Evolutionary conservation across 2,329 filamentous ascomycete genomes (phyloP).

Genomic region (Fusarium miscanthi): DNA sequence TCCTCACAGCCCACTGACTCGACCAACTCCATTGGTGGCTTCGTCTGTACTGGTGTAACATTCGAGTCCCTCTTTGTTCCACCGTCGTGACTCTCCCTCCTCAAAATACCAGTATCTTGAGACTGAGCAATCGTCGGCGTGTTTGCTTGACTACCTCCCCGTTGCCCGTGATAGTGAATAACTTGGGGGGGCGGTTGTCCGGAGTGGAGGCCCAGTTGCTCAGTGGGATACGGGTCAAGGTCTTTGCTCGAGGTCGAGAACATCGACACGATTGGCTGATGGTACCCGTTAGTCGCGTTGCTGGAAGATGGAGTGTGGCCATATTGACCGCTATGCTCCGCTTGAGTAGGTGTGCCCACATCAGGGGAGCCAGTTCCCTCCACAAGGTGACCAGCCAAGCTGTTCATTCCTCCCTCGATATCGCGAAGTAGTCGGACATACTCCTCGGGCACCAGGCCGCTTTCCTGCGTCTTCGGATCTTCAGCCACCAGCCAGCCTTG

Average conservation of each 20-base stretch:
- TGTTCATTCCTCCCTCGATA: slow-evolving; percentile 89
- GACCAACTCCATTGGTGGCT: slow-evolving; percentile 34
- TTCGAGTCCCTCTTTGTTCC: slow-evolving; percentile 54
- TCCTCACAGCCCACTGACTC: slow-evolving; percentile 26
- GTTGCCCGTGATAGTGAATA: slow-evolving; percentile 74
- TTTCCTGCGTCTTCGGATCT: slow-evolving; percentile 93
- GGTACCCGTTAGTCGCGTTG: slow-evolving; percentile 69
- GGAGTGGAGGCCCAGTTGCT: slow-evolving; percentile 70
- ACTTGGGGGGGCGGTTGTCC: slow-evolving; percentile 74
- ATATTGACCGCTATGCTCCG: slow-evolving; percentile 62
- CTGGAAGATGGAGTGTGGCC: slow-evolving; percentile 61
- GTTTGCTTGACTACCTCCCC: slow-evolving; percentile 74
- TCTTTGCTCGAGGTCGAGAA: slow-evolving; percentile 79
- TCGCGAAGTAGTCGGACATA: slow-evolving; percentile 93
- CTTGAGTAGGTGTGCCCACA: slow-evolving; percentile 70
- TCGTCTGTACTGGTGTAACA: slow-evolving; percentile 52
- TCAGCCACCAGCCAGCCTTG: slow-evolving; percentile 98
- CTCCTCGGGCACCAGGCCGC: slow-evolving; percentile 93
- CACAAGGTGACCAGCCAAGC: slow-evolving; percentile 70
- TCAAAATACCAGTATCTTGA: slow-evolving; percentile 59
- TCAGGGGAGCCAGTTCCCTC: slow-evolving; percentile 66
- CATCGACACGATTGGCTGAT: slow-evolving; percentile 74
- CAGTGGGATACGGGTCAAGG: slow-evolving; percentile 74
- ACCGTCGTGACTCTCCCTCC: slow-evolving; percentile 62
- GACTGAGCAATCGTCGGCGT: slow-evolving; percentile 68